These are phyloP conservation scores for Lineolata rhizophorae DNA, from an alignment of 495 filamentous ascomycete species.

Conservation along the genomic window DNA sequence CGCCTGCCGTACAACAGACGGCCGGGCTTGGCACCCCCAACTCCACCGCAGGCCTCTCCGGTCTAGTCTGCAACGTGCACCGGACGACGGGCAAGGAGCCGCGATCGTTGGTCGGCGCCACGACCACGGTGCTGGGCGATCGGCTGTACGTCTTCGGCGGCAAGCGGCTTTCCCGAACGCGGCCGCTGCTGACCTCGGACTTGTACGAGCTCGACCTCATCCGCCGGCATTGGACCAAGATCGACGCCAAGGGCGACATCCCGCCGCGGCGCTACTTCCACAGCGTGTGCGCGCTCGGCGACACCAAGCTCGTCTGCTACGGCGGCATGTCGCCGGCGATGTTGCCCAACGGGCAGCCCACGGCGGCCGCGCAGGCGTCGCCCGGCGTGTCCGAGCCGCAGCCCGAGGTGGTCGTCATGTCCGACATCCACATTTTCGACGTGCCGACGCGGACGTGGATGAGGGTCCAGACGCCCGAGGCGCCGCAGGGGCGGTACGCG, in stretches of 20 bases:
- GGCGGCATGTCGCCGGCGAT: conserved; percentile 85
- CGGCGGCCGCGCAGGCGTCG: conserved; percentile 12
- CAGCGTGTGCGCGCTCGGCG: conserved; percentile 77
- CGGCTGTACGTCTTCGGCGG: conserved; percentile 94
- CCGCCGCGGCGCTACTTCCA: conserved; percentile 91
- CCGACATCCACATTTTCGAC: conserved; percentile 92
- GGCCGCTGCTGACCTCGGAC: conserved; percentile 66
- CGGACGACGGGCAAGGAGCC: conserved; percentile 81
- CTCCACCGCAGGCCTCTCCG: conserved; percentile 39
- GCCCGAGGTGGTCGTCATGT: conserved; percentile 88
- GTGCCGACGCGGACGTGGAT: conserved; percentile 72
- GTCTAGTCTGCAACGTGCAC: conserved; percentile 84
- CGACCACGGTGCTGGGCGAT: conserved; percentile 83
- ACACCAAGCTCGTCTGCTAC: conserved; percentile 92
- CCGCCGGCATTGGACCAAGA: conserved; percentile 72
- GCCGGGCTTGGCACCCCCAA: conserved; percentile 12
- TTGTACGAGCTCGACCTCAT: conserved; percentile 87
- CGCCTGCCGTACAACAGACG: conserved; percentile 10
- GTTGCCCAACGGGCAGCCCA: conserved; percentile 16
- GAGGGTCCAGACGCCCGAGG: conserved; percentile 53
- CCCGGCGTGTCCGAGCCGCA: conserved; percentile 42
- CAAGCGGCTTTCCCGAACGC: conserved; percentile 58
- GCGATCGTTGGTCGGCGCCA: conserved; percentile 76
- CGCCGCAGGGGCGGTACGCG: conserved; percentile 86
- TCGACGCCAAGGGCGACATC: conserved; percentile 65